Conservation (phyloP, 2,329 filamentous ascomycete genomes). For the Nemania sp. region DNA sequence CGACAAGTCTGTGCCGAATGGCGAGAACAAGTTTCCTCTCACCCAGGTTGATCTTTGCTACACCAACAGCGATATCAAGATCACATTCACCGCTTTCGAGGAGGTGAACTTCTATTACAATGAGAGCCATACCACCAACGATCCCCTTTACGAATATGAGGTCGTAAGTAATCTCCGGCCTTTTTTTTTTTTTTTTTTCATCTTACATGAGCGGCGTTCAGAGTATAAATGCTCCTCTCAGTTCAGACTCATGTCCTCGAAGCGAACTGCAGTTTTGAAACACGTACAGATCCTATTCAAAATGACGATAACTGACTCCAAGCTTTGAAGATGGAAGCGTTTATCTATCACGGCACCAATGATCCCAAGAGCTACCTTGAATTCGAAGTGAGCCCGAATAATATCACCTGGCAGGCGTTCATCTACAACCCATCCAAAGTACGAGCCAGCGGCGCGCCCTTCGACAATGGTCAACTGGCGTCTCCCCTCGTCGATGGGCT, state of each 20-base stretch:
- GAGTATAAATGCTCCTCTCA: too few relatives aligned
- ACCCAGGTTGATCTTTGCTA: constrained; percentile 55
- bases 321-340: constrained; percentile 48
- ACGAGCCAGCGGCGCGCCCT: constrained; percentile 46
- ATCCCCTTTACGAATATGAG: constrained; percentile 53
- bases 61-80: constrained; percentile 44
- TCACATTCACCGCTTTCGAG: constrained; percentile 51
- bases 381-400: constrained; percentile 56
- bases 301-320: too few relatives aligned
- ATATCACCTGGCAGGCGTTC: constrained; percentile 56
- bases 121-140: constrained; percentile 48
- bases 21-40: constrained; percentile 45
- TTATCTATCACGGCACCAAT: constrained; percentile 50
- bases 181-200: too few relatives aligned
- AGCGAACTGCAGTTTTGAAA: too few relatives aligned
- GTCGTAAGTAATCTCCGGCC: constrained; percentile 34
- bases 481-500: constrained; percentile 49
- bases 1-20: constrained; percentile 49
- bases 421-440: constrained; percentile 56
- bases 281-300: too few relatives aligned
- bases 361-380: constrained; percentile 56
- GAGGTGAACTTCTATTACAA: constrained; percentile 55
- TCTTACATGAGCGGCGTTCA: too few relatives aligned
- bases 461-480: constrained; percentile 50
- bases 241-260: too few relatives aligned